Evolutionary conservation across 2,329 filamentous ascomycete species (phyloP), one percentile per base, ranked within the genome.

Genomic region (Arthrobotrys iridis): DNA sequence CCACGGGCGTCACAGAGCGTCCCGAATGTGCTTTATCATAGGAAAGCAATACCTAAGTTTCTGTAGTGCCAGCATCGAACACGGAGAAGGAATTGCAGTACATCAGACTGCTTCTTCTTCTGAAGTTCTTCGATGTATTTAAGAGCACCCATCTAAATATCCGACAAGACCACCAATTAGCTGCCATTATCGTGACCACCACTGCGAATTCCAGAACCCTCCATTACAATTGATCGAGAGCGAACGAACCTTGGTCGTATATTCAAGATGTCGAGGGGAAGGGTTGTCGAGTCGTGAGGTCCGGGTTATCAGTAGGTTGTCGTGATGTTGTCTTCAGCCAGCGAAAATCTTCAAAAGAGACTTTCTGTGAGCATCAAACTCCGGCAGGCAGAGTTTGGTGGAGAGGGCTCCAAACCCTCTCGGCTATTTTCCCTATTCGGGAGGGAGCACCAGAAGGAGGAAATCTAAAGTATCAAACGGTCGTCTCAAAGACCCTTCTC

Each of bases 91-190:
- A 99, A 99, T 88, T 93, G 93, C 88, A 98, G 92, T 84, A 99
- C 91, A 90, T 99, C 95, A 86, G 93, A 97, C 91, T 99, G 95
- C 93, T 99, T 99, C 93, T 97, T 97, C 93, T 99, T 98, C 87
- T 97, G 93, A 88, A 99, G 91, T 90, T 99, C 95, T 90, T 99
- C 96, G 87, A 99, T 93, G 89, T 97, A 99, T 88, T 99, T 99
- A 86, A 97, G 93, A 88, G 94, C 94, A 92, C 95, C 95, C 95
- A 97, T 97, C 89, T 94, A 75, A 50, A 74, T 13, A 13, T 35
- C 30, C 22, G n/a, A 52, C 35, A 68, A 11, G 43, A 28, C 50
- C 35, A 63, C 28, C 18, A 67, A 62, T 75, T 60, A 75, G 71
- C 71, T 57, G n/a, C 67, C 52, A 57, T 48, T 18, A 48, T 37